Evolutionary conservation across 78 protist species (phyloP).

Genomic region (Neovahlkampfia damariscottae): DNA sequence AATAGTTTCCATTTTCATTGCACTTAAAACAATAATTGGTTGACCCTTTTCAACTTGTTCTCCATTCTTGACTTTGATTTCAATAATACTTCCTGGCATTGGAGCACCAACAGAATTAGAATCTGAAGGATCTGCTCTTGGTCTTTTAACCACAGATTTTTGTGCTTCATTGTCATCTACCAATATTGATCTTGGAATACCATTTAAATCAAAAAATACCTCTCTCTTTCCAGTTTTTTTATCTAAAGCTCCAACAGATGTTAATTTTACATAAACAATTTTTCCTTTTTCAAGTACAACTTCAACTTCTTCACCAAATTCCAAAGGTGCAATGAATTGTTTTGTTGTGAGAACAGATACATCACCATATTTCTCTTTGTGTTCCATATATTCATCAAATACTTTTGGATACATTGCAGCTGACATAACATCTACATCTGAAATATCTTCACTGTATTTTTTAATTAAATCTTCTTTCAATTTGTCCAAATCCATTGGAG

Average conservation of each 20-base stretch:
- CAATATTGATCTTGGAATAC: conserved; percentile 34
- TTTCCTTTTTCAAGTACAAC: conserved; percentile 28
- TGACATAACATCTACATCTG: conserved; percentile 8
- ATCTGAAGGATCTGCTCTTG: conserved; percentile 9
- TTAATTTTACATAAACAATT: conserved; percentile 6
- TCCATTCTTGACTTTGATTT: conserved; percentile 9
- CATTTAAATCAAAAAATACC: conserved; percentile 55
- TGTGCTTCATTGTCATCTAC: conserved; percentile 12
- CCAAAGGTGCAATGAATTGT: conserved; percentile 22
- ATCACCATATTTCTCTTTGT: conserved; percentile 7
- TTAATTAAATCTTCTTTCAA: not conserved
- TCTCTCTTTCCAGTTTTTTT: conserved; percentile 13
- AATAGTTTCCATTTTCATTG: conserved; percentile 50
- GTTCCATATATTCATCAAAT: conserved; percentile 14
- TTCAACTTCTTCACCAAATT: conserved; percentile 13
- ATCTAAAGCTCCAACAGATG: conserved; percentile 3
- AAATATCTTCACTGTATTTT: not conserved
- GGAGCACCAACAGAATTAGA: conserved; percentile 56
- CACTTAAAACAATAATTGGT: conserved; percentile 3
- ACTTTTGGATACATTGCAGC: conserved; percentile 42
- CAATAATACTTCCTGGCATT: conserved; percentile 59
- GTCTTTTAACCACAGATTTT: not conserved
- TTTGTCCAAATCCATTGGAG: conserved; percentile 28
- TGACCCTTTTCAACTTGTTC: conserved; percentile 10
- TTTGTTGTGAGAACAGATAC: conserved; percentile 30